A percentile compares a stretch with the other conserved stretches of the same genome.
These are phyloP conservation scores for Agarophyton chilense DNA, from an alignment of 23 red algal species.

Conservation along the genomic window DNA sequence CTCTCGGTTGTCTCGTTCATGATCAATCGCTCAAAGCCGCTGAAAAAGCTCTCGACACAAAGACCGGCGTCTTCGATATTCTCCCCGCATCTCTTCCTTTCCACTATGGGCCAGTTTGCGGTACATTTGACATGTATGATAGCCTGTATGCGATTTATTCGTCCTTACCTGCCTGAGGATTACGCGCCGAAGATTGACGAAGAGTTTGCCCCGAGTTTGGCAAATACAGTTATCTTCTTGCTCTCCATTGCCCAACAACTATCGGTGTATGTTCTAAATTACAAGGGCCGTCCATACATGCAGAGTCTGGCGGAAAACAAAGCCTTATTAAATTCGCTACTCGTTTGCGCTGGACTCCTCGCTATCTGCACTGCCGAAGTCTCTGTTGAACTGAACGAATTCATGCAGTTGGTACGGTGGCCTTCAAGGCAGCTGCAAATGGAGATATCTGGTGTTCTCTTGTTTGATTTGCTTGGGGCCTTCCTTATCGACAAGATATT, in stretches of 20 bases:
- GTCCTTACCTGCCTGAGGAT: constrained; percentile 46
- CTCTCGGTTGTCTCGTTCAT: constrained; percentile 87
- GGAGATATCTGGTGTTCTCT: constrained; percentile 41
- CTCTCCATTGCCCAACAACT: constrained; percentile 91
- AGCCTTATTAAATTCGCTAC: constrained; percentile 60
- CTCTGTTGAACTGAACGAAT: constrained; percentile 67
- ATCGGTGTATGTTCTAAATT: constrained; percentile 88
- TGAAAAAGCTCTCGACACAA: constrained; percentile 84
- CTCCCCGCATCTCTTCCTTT: constrained; percentile 80
- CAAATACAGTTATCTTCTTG: constrained; percentile 97
- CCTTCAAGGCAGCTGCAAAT: constrained; percentile 50
- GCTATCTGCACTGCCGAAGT: constrained; percentile 60
- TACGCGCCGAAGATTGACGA: constrained; percentile 65
- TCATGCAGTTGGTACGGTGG: constrained; percentile 74
- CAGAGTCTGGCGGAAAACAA: constrained; percentile 83
- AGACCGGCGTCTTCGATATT: constrained; percentile 89
- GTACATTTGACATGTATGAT: constrained; percentile 81
- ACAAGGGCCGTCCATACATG: constrained; percentile 97
- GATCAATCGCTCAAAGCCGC: constrained; percentile 84
- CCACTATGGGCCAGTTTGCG: constrained; percentile 92
- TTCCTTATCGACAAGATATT: constrained; percentile 62
- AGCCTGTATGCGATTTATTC: constrained; percentile 46
- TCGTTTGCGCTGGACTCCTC: constrained; percentile 37
- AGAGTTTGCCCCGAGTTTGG: constrained; percentile 81
- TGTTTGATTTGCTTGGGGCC: constrained; percentile 61